Percentiles rank a stretch among this genome's conserved stretches.
Evolutionary conservation across 495 filamentous ascomycete species (phyloP).

Genomic region (Aspergillus conjunctus): DNA sequence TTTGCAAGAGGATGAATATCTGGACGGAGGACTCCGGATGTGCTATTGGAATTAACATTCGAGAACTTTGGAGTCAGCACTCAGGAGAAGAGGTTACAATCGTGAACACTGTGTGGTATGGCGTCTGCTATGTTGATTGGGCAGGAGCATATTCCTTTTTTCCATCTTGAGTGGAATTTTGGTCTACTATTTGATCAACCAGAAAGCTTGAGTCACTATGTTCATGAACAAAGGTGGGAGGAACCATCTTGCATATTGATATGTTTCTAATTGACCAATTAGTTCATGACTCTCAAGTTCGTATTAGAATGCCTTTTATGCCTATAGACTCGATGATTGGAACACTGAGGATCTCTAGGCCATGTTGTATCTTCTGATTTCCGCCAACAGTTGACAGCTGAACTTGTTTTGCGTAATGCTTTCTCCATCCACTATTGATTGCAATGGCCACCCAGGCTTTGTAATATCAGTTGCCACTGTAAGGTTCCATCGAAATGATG

Average conservation of each 20-base stretch:
- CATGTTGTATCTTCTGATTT: slow-evolving; percentile 9
- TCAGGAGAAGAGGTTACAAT: not conserved
- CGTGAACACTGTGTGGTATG: not conserved
- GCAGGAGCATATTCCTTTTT: not conserved
- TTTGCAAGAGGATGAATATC: not conserved
- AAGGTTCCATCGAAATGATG: not conserved
- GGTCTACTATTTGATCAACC: not conserved
- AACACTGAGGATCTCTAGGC: not conserved
- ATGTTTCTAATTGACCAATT: not conserved
- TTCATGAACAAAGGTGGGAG: too few species aligned
- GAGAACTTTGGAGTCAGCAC: too few species aligned
- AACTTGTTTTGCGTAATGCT: not conserved
- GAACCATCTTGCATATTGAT: not conserved
- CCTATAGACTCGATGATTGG: not conserved
- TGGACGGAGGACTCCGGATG: not conserved
- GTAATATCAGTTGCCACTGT: not conserved
- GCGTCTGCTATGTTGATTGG: not conserved
- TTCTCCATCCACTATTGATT: not conserved
- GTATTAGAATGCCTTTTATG: not conserved
- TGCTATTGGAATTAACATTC: not conserved
- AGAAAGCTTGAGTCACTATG: too few species aligned
- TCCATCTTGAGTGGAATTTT: not conserved
- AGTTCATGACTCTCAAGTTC: not conserved
- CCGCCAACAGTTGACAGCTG: slow-evolving; percentile 22
- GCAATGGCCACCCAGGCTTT: not conserved